phyloP scores from a whole-genome alignment of 164 flowering plant species.

The Sedum album region DNA sequence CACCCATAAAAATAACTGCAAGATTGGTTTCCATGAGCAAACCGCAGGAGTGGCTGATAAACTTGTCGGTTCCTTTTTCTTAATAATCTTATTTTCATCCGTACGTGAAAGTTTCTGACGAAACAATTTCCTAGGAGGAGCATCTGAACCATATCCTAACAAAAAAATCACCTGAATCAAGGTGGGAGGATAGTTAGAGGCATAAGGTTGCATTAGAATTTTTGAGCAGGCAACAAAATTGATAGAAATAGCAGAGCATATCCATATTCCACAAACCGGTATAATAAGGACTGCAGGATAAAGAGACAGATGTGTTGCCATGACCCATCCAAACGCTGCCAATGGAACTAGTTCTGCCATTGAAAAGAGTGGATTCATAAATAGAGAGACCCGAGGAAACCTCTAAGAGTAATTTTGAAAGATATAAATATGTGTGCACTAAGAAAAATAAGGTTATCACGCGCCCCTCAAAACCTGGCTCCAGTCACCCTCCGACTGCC shows the following conservation, averaged over 20 bases:
- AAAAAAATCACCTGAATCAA: conserved; percentile 56
- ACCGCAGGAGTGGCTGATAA: conserved; percentile 8
- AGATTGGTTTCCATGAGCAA: conserved; percentile 55
- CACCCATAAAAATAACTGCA: conserved; percentile 62
- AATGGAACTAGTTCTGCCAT: conserved; percentile 58
- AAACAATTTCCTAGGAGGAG: conserved; percentile 81
- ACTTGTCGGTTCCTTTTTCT: conserved; percentile 15
- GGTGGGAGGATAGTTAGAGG: conserved; percentile 4
- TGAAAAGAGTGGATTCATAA: not conserved
- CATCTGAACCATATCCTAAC: conserved; percentile 75
- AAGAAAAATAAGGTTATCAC: not conserved
- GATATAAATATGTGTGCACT: not conserved
- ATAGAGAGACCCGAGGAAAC: not conserved
- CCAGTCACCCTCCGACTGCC: not conserved
- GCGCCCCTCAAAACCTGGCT: not conserved
- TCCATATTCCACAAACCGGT: conserved; percentile 42
- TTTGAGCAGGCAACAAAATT: not conserved
- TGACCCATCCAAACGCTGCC: conserved; percentile 96
- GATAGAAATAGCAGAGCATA: not conserved
- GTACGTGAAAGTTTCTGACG: conserved; percentile 15
- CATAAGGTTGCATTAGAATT: not conserved
- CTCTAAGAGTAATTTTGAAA: not conserved
- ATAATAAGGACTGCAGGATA: conserved; percentile 71
- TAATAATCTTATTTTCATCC: conserved; percentile 20
- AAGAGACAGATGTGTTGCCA: conserved; percentile 83